Evolutionary conservation across 768 basidiomycete species (phyloP), one percentile per base, ranked within the genome.

Genomic region (Lactifluus rugatus): DNA sequence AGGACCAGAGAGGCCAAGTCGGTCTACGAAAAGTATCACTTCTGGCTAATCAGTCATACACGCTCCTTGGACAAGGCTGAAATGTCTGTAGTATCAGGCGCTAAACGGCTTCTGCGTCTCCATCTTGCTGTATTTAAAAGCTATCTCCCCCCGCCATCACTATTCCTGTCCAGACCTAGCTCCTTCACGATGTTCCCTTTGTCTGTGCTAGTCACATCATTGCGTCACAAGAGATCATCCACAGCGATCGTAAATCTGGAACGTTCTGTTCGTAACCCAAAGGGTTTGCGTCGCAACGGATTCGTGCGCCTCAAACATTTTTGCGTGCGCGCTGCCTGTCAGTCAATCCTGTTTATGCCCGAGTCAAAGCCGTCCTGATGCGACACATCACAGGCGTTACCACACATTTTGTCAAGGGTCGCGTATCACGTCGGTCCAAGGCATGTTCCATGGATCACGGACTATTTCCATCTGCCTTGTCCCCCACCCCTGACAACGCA

Each of bases 201-300:
- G 25, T 21, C 48, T 39, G 54, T 60, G 58, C 53, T 46, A 48
- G 53, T 31, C 58, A 49, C 48, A 26, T 51, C 58, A 3, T 42
- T 60, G 19, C 58, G 36, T 45, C 16, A 13, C 17, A 41, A 14
- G 36, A 50, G 34, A 42, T 36, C 57, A 11, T 45, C 47, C 11
- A 17, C 10, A 10, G 14, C 52, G 41, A 49, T 48, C 42, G 10
- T 17, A 37, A n/a, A 23, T 10, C 57, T 34, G 31, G 48, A 47
- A 25, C n/a, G n/a, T 53, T 8, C 23, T 16, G 10, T 13, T 28
- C 23, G 39, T 8, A 17, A 11, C 14, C 26, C 52, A 11, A 34
- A 10, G 2, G 21, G 2, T 19, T 41, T 9, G 28, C 37, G 23
- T 19, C 14, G 10, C 25, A 59, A 54, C 41, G 8, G 41, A 26